phyloP scores from a whole-genome alignment of 306 rosid species.

The Cucumis cinereus region DNA sequence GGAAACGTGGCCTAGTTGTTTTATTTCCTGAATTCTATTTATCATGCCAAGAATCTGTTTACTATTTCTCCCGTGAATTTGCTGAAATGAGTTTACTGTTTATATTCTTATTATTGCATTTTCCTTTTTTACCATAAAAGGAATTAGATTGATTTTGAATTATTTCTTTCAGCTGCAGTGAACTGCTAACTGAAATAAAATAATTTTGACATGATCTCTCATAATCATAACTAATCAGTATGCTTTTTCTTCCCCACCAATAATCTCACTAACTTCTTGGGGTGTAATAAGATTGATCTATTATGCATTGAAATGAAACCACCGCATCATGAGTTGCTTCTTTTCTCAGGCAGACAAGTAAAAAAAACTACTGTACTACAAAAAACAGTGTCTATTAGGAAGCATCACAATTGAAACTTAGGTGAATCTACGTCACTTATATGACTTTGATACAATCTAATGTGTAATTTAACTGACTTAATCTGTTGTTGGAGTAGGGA shows the following conservation, averaged over 20 bases:
- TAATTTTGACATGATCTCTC: not conserved
- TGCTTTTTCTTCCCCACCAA: slow-evolving; percentile 2
- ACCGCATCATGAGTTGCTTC: not conserved
- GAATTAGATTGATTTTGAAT: not conserved
- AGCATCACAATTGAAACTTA: not conserved
- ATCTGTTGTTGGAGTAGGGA: too few species aligned
- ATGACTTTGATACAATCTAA: too few species aligned
- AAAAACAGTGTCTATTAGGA: not conserved
- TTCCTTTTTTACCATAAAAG: not conserved
- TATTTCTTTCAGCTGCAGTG: not conserved
- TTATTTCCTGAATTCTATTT: not conserved
- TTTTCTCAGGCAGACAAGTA: not conserved
- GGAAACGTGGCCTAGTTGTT: slow-evolving; percentile 5
- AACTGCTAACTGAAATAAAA: not conserved
- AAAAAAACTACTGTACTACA: too few species aligned
- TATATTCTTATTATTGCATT: not conserved
- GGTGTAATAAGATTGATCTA: not conserved
- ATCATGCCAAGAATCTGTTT: not conserved
- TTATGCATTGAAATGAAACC: slow-evolving; percentile 1
- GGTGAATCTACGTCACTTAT: not conserved
- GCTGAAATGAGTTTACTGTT: not conserved
- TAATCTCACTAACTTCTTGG: not conserved
- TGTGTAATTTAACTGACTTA: too few species aligned
- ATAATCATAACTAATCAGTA: not conserved
- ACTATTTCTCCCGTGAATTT: slow-evolving; percentile 10